Conservation (phyloP, 2,329 filamentous ascomycete genomes). For the Trichoderma semiorbis region DNA sequence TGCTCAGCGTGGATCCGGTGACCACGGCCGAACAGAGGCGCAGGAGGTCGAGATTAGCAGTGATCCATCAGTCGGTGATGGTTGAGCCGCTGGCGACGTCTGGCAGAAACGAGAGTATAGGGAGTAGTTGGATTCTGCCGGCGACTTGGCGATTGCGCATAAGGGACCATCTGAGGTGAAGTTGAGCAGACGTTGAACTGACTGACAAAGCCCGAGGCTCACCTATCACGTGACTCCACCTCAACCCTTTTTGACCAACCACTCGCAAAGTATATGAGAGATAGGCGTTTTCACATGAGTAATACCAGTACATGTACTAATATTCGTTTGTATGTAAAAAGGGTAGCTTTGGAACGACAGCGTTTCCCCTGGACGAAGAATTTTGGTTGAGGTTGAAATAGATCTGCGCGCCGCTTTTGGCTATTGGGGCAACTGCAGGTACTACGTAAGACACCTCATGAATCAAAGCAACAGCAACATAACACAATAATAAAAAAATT, state of each 20-base stretch:
- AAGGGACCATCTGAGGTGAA: conserved; percentile 4
- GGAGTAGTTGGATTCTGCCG: neutral
- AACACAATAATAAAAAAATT: neutral
- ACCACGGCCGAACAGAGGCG: conserved; percentile 16
- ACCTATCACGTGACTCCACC: neutral
- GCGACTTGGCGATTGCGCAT: conserved; percentile 4
- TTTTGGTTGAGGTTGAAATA: neutral
- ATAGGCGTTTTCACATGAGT: neutral
- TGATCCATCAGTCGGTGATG: conserved; percentile 9
- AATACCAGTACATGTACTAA: neutral
- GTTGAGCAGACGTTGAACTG: conserved; percentile 6
- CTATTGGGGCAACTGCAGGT: neutral
- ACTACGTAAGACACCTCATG: neutral
- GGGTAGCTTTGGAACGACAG: neutral
- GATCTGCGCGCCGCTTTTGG: neutral
- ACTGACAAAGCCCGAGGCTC: conserved; percentile 8
- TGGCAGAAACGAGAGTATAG: conserved; percentile 3
- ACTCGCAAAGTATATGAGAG: neutral
- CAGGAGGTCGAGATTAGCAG: neutral
- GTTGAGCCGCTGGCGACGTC: neutral
- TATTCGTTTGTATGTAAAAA: neutral
- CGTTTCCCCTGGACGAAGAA: too few relatives aligned
- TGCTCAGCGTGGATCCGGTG: conserved; percentile 14
- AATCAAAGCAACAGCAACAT: neutral
- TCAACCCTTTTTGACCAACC: neutral